These are phyloP conservation scores for Nasturtium officinale DNA, from an alignment of 345 rosid species.

Conservation along the genomic window DNA sequence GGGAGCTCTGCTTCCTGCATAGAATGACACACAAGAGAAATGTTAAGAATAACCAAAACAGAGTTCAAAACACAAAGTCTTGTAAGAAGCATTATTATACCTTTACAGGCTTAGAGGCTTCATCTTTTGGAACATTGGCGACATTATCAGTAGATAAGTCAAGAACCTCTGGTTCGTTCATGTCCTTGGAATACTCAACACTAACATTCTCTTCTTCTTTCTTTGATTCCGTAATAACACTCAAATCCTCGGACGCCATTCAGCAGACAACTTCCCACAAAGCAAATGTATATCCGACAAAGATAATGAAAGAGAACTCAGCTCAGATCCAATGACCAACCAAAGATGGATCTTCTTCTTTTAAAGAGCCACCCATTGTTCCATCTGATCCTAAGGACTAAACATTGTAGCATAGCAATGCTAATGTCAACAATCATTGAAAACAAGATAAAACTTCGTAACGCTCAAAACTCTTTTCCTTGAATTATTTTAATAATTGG, in stretches of 20 bases:
- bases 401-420: constrained; percentile 26
- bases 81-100: constrained; percentile 44
- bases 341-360: constrained; percentile 19
- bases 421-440: constrained; percentile 14
- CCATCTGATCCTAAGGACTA: constrained; percentile 31
- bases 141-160: constrained; percentile 41
- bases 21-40: constrained; percentile 20
- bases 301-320: constrained; percentile 18
- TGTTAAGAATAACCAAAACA: constrained; percentile 3
- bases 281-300: constrained; percentile 5
- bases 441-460: not conserved
- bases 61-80: constrained; percentile 24
- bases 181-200: constrained; percentile 41
- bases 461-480: not conserved
- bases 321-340: constrained; percentile 31
- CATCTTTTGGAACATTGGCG: constrained; percentile 45
- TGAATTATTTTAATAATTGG: not conserved
- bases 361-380: constrained; percentile 35
- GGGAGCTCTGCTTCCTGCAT: constrained; percentile 48
- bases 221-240: constrained; percentile 41
- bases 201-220: constrained; percentile 44
- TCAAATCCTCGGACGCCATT: constrained; percentile 70
- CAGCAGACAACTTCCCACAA: constrained; percentile 20
- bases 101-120: constrained; percentile 47
- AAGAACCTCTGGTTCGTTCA: constrained; percentile 41